Base-by-base conservation (phyloP, 768 basidiomycete species). In the Scleroderma citrinum region DNA sequence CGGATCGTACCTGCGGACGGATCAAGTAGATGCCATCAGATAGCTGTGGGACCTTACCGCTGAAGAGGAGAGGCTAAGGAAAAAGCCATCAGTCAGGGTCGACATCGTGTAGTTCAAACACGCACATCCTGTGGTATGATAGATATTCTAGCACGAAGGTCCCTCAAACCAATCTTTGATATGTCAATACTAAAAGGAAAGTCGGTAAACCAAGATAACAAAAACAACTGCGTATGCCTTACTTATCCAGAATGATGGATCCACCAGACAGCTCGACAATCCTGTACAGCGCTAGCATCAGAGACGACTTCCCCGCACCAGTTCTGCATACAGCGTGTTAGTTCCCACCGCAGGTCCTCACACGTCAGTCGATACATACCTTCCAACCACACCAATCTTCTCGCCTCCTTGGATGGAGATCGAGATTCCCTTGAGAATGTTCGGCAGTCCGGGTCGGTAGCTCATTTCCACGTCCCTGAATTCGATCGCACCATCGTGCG, bases 381-480 rank as follows among this genome's bases (percentile, higher is more conserved):
- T 61, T 44, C 86, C 86, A 8, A 90, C 85, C 32, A 90, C 78
- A 13, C 86, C 87, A 47, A 90, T 81, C 69, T 87, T 87, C 66
- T 91, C 85, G 1, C 83, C 82, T 0, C 76, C 77, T 2, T 69
- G 64, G 39, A 90, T 76, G n/a, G 66, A 66, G 56, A 89, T 41
- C 5, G 76, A 76, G 17, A 90, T 69, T 0, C 78, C 79, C 56
- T 82, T 81, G 32, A 91, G 71, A 3, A 89, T 86, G 13, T 77
- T 74, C 0, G 87, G 86, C n/a, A 89, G 69, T 3, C 82, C 85
- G 0, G 80, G 76, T 19, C 88, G 70, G 59, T 92, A 90, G 16
- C 71, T 69, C 77, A 85, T 76, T 5, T 67, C 59, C 20, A 83
- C 70, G 31, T 85, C 65, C 20, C 80, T 71, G 63, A 90, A 82